Evolutionary conservation across 1,284 basidiomycete genomes (phyloP).

Genomic region (Malassezia sp.): DNA sequence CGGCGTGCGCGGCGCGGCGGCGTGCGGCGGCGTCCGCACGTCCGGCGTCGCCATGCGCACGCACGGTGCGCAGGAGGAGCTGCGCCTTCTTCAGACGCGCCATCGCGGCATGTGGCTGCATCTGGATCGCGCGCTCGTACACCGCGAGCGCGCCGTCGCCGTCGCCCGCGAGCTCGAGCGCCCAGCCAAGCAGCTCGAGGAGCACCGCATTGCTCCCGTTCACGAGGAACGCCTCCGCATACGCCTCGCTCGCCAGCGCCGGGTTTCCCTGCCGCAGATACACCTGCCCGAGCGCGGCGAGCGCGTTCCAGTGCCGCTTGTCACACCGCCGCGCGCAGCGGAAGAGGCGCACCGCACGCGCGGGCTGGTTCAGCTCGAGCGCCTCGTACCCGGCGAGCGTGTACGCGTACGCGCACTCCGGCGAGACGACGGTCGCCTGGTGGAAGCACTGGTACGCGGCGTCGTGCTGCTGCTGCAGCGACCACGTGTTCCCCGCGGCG

Average conservation of each 20-base stretch:
- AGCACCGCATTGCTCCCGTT: slow-evolving; percentile 33
- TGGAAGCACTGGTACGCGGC: slow-evolving; percentile 38
- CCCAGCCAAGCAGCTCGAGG: slow-evolving; percentile 38
- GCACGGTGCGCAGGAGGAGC: slow-evolving; percentile 13
- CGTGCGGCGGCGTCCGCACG: slow-evolving; percentile 7
- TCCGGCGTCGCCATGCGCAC: too few relatives aligned
- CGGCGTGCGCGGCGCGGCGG: slow-evolving; percentile 24
- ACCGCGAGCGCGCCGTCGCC: slow-evolving; percentile 16
- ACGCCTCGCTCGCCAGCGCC: slow-evolving; percentile 29
- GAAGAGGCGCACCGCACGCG: slow-evolving; percentile 36
- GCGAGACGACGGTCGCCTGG: slow-evolving; percentile 30
- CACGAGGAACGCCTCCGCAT: slow-evolving; percentile 29
- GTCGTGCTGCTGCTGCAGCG: slow-evolving; percentile 38
- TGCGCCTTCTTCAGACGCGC: slow-evolving; percentile 19
- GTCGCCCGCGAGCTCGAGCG: slow-evolving; percentile 17
- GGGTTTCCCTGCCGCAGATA: slow-evolving; percentile 28
- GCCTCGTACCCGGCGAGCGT: slow-evolving; percentile 44
- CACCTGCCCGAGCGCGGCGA: slow-evolving; percentile 36
- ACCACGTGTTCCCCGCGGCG: slow-evolving; percentile 40
- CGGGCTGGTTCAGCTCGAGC: slow-evolving; percentile 31
- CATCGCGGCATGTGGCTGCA: slow-evolving; percentile 20
- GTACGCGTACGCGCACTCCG: slow-evolving; percentile 40
- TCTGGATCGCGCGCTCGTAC: slow-evolving; percentile 17
- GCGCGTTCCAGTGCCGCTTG: slow-evolving; percentile 41
- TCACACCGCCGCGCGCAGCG: slow-evolving; percentile 35